These are phyloP conservation scores for Camptophora hylomeconis DNA, from an alignment of 2,329 filamentous ascomycete species.

Conservation along the genomic window DNA sequence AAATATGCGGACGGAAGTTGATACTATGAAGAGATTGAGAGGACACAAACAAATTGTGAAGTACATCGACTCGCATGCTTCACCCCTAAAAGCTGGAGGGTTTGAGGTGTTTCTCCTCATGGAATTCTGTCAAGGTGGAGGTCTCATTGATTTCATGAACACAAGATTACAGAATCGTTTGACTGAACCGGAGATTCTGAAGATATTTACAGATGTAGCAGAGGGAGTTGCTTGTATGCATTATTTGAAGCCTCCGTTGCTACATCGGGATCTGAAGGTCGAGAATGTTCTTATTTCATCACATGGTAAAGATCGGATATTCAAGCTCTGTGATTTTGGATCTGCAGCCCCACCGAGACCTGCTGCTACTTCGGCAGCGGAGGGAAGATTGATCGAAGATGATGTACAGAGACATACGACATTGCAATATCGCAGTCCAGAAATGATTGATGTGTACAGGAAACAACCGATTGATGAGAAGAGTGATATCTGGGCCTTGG, in stretches of 20 bases:
- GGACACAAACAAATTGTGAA: constrained; percentile 93
- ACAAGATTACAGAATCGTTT: constrained; percentile 89
- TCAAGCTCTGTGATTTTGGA: constrained; percentile 98
- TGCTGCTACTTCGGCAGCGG: constrained; percentile 72
- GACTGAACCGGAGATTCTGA: constrained; percentile 92
- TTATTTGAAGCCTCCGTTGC: constrained; percentile 82
- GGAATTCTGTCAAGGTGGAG: constrained; percentile 92
- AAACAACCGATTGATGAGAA: constrained; percentile 97
- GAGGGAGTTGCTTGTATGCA: constrained; percentile 98
- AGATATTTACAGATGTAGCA: constrained; percentile 91
- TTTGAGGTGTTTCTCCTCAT: constrained; percentile 98
- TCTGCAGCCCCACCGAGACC: constrained; percentile 74
- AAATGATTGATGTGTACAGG: constrained; percentile 97
- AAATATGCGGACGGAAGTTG: constrained; percentile 95
- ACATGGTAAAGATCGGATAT: constrained; percentile 53
- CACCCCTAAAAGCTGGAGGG: constrained; percentile 78
- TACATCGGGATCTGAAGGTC: constrained; percentile 93
- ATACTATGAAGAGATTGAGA: constrained; percentile 99
- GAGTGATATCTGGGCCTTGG: constrained; percentile 94
- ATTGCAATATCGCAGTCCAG: constrained; percentile 90
- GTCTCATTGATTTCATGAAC: constrained; percentile 99
- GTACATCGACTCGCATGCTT: constrained; percentile 97
- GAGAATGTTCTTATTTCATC: constrained; percentile 89
- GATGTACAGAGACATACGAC: constrained; percentile 96
- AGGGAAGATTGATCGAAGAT: constrained; percentile 87